These are phyloP conservation scores for Chalciporus pseudorubinellus DNA, from an alignment of 768 basidiomycete species.

Conservation along the genomic window DNA sequence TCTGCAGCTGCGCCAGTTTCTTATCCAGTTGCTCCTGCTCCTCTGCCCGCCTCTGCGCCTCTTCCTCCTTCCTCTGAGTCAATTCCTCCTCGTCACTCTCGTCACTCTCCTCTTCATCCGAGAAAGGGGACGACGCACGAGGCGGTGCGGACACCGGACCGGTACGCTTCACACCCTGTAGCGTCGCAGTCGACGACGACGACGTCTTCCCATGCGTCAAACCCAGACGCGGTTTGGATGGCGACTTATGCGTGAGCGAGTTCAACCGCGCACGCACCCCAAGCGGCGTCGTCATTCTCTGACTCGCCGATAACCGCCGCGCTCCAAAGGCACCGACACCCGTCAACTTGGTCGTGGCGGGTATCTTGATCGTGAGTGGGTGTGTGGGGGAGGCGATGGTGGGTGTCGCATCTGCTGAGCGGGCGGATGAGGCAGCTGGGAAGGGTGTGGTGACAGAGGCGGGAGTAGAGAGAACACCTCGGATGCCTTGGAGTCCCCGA, in stretches of 20 bases:
- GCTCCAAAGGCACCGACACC: conserved; percentile 8
- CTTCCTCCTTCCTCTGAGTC: conserved; percentile 58
- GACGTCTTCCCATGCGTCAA: conserved; percentile 43
- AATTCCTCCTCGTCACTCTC: conserved; percentile 61
- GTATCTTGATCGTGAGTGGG: conserved; percentile 28
- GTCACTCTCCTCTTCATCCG: conserved; percentile 50
- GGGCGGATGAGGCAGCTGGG: conserved; percentile 15
- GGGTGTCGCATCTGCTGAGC: conserved; percentile 17
- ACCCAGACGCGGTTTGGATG: conserved; percentile 31
- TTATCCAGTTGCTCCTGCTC: conserved; percentile 64
- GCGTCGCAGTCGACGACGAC: conserved; percentile 71
- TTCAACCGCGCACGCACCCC: conserved; percentile 70
- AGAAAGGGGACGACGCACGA: conserved; percentile 49
- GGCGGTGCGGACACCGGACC: conserved; percentile 28
- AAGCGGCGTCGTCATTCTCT: conserved; percentile 52
- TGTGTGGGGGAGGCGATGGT: conserved; percentile 5
- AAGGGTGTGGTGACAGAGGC: conserved; percentile 32
- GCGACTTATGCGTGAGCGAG: conserved; percentile 57
- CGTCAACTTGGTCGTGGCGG: conserved; percentile 8
- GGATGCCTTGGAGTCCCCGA: conserved; percentile 70
- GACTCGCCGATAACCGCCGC: conserved; percentile 37
- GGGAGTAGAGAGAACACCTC: conserved; percentile 53
- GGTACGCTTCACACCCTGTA: conserved; percentile 47
- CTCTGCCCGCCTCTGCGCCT: conserved; percentile 63
- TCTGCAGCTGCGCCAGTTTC: conserved; percentile 67